These are phyloP conservation scores for Cenchrus americanus DNA, from an alignment of 176 grass and related monocot genomes.

Conservation along the genomic window DNA sequence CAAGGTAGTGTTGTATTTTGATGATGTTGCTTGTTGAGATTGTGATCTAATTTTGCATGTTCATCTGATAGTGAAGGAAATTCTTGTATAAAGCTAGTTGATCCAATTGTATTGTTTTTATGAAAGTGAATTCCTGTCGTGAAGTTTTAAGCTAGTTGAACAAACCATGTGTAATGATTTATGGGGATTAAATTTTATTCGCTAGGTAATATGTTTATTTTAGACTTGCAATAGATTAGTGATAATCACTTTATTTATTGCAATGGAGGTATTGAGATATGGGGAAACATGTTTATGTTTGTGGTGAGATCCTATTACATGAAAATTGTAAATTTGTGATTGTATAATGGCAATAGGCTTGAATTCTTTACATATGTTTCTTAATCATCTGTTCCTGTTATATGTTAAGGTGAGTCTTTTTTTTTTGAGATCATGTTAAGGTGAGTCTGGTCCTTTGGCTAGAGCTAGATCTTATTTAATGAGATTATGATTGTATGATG, in stretches of 20 bases:
- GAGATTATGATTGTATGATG: conserved; percentile 13
- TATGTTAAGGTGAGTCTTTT: conserved; percentile 14
- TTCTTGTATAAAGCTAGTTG: conserved; percentile 12
- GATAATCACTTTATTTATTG: background rate
- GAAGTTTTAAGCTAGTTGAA: background rate
- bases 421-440: too few species aligned
- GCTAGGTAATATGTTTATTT: conserved; percentile 9
- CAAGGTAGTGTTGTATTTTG: conserved; percentile 66
- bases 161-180: conserved; percentile 12
- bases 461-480: background rate
- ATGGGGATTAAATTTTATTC: background rate
- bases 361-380: background rate
- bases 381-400: background rate
- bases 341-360: background rate
- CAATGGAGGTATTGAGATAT: background rate
- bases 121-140: background rate
- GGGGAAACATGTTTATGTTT: background rate
- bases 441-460: background rate
- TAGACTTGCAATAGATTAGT: background rate
- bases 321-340: conserved; percentile 15
- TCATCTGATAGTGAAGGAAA: background rate
- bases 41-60: conserved; percentile 15
- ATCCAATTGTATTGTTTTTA: background rate
- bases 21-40: conserved; percentile 22
- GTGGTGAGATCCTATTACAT: background rate